A percentile compares a stretch with the other conserved stretches of the same genome.
These are phyloP conservation scores for Rhizophagus sp. DNA, from an alignment of 192 early-diverging fungal species.

Conservation along the genomic window DNA sequence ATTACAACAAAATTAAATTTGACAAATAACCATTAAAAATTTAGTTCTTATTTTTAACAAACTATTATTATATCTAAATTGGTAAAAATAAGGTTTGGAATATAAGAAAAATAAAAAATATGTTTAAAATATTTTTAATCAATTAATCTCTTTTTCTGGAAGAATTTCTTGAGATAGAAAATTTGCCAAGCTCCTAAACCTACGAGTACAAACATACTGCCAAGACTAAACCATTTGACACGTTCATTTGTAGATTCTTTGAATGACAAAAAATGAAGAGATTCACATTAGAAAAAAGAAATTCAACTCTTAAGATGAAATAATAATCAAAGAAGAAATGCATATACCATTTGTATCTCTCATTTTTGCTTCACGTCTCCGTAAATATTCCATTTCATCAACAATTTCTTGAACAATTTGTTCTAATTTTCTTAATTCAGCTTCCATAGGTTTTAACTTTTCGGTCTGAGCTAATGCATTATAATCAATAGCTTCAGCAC, in stretches of 20 bases:
- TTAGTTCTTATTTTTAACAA: too few relatives aligned
- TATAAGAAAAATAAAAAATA: not conserved
- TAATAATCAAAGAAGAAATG: not conserved
- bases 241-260: conserved; percentile 88
- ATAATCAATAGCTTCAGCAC: conserved; percentile 82
- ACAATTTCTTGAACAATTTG: conserved; percentile 73
- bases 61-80: too few relatives aligned
- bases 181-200: conserved; percentile 79
- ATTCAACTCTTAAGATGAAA: not conserved
- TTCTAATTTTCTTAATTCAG: conserved; percentile 84
- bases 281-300: not conserved
- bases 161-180: conserved; percentile 81
- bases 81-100: too few relatives aligned
- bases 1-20: too few relatives aligned
- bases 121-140: conserved; percentile 44
- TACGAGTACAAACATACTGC: conserved; percentile 73
- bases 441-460: conserved; percentile 85
- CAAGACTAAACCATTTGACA: conserved; percentile 78
- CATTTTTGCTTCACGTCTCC: conserved; percentile 78
- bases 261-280: not conserved
- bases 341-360: conserved; percentile 82
- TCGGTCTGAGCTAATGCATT: conserved; percentile 67
- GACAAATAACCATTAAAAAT: too few relatives aligned
- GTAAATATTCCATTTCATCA: conserved; percentile 85
- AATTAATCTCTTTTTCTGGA: conserved; percentile 88